phyloP scores from a whole-genome alignment of 164 flowering plant genomes.

The Vitis cinerea region DNA sequence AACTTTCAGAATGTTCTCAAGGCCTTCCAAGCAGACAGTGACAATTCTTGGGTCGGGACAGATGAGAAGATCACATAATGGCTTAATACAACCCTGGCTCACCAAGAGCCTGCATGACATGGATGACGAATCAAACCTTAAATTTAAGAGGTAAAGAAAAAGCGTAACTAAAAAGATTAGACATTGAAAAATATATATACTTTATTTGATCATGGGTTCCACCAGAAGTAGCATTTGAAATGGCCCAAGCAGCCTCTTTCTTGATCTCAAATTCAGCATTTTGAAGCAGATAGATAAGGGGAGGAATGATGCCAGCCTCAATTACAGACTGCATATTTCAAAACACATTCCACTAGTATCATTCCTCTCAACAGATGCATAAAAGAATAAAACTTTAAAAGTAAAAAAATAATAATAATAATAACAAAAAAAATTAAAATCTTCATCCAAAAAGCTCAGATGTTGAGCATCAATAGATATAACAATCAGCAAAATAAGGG shows the following conservation, averaged over 20 bases:
- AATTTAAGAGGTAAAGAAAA: background rate
- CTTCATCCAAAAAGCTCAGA: background rate
- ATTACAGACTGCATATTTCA: conserved; percentile 40
- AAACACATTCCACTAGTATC: background rate
- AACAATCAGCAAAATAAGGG: background rate
- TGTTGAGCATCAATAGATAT: background rate
- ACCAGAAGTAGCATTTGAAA: conserved; percentile 62
- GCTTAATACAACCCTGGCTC: conserved; percentile 58
- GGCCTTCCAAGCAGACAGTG: conserved; percentile 68
- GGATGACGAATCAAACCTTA: background rate
- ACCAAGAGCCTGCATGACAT: conserved; percentile 44
- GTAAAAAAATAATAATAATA: too few species aligned
- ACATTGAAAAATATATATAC: conserved; percentile 21
- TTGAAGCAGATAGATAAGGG: conserved; percentile 44
- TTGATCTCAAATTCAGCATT: conserved; percentile 63
- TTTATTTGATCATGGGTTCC: conserved; percentile 52
- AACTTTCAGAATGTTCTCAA: conserved; percentile 72
- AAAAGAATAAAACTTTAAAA: too few species aligned
- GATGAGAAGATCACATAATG: conserved; percentile 60
- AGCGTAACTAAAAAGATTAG: background rate
- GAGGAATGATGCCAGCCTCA: conserved; percentile 43
- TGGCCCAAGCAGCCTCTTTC: conserved; percentile 71
- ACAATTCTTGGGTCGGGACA: conserved; percentile 74
- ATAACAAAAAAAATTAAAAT: too few species aligned
- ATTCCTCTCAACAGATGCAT: background rate